A percentile compares a stretch with the other conserved stretches of the same genome.
phyloP scores from a whole-genome alignment of 2,329 filamentous ascomycete species.

The Hymenoscyphus scutula region DNA sequence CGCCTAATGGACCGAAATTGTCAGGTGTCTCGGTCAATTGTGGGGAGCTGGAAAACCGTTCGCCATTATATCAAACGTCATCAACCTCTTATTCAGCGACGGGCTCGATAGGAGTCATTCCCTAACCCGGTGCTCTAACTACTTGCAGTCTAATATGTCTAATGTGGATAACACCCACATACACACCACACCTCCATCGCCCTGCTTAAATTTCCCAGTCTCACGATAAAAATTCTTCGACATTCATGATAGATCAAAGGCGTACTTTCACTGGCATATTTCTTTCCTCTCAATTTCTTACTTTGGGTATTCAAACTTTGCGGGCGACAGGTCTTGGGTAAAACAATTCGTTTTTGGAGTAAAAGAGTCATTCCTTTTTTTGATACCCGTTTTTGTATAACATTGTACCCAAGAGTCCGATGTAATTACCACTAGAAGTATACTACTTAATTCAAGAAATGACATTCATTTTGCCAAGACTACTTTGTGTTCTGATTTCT shows the following conservation, averaged over 20 bases:
- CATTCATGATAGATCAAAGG: too few species aligned
- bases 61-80: not conserved
- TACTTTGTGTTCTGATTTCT: too few species aligned
- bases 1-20: not conserved
- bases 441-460: too few species aligned
- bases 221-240: not conserved
- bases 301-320: not conserved
- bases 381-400: not conserved
- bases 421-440: not conserved
- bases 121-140: not conserved
- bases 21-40: too few species aligned
- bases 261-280: not conserved
- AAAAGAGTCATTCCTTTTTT: not conserved
- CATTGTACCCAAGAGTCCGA: not conserved
- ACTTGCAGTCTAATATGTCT: not conserved
- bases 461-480: too few species aligned
- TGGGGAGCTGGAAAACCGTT: not conserved
- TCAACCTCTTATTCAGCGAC: not conserved
- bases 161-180: not conserved
- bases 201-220: not conserved
- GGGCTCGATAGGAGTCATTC: not conserved
- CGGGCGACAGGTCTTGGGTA: not conserved
- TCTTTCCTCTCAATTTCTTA: not conserved
- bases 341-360: not conserved
- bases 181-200: not conserved